Percentiles rank a stretch among this genome's conserved stretches.
These are phyloP conservation scores for Trichosporon faecale DNA, from an alignment of 1,284 basidiomycete species.

Conservation along the genomic window DNA sequence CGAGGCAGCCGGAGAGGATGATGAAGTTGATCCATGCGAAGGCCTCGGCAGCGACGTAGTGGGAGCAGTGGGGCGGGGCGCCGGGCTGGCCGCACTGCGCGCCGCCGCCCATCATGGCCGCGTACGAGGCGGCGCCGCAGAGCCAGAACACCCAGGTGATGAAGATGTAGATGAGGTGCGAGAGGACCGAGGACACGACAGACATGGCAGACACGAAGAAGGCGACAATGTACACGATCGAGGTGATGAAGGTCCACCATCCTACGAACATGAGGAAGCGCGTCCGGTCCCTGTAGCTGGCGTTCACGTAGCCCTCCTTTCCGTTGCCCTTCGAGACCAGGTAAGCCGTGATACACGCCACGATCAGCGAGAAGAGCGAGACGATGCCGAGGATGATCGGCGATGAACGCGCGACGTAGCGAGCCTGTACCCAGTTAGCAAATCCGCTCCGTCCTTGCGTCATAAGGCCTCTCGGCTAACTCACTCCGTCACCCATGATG, in stretches of 20 bases:
- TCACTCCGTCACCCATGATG: conserved; percentile 33
- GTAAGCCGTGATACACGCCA: conserved; percentile 47
- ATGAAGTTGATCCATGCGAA: conserved; percentile 53
- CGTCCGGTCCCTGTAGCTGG: conserved; percentile 42
- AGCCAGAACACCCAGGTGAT: conserved; percentile 54
- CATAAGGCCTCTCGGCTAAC: conserved; percentile 3
- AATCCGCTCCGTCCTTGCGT: not conserved
- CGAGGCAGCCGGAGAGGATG: conserved; percentile 41
- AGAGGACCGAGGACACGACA: conserved; percentile 39
- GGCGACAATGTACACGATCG: conserved; percentile 43
- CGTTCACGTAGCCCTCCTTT: conserved; percentile 38
- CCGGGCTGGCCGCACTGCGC: conserved; percentile 32
- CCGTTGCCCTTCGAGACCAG: conserved; percentile 16
- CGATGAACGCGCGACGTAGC: conserved; percentile 34
- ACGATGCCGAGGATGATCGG: conserved; percentile 46
- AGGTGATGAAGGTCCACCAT: conserved; percentile 53
- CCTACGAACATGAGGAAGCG: conserved; percentile 50
- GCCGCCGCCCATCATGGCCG: conserved; percentile 46
- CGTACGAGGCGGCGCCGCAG: conserved; percentile 44
- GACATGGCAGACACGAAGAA: conserved; percentile 40
- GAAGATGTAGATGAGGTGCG: conserved; percentile 44
- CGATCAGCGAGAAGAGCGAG: conserved; percentile 46
- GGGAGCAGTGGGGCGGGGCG: conserved; percentile 31
- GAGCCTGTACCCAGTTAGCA: not conserved
- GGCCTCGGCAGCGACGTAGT: conserved; percentile 47